phyloP scores from a whole-genome alignment of 2,329 filamentous ascomycete species.

The Fusarium caatingaense region DNA sequence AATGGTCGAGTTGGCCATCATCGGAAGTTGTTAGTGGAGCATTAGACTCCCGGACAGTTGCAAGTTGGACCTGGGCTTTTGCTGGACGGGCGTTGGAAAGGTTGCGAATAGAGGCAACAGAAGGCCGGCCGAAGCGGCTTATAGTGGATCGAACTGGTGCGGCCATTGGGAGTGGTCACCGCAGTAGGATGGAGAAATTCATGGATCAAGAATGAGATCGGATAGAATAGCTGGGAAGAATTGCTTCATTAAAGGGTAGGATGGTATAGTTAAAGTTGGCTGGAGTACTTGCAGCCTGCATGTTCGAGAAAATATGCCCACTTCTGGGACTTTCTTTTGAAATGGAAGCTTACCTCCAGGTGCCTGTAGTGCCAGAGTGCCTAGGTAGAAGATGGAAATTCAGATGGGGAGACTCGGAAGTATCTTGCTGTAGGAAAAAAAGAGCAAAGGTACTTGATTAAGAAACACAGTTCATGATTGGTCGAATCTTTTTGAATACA shows the following conservation, averaged over 20 bases:
- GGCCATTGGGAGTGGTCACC: conserved; percentile 51
- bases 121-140: conserved; percentile 42
- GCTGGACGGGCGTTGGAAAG: conserved; percentile 48
- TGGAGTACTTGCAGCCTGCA: conserved; percentile 15
- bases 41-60: conserved; percentile 26
- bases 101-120: conserved; percentile 41
- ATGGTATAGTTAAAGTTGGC: conserved; percentile 5
- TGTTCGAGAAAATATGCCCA: conserved; percentile 23
- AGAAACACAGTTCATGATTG: conserved; percentile 22
- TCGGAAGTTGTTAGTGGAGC: conserved; percentile 9
- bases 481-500: not conserved
- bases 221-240: not conserved
- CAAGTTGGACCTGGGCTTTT: conserved; percentile 48
- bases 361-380: not conserved
- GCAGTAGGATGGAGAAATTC: conserved; percentile 36
- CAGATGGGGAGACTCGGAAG: conserved; percentile 42
- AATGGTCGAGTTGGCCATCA: conserved; percentile 9
- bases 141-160: conserved; percentile 48
- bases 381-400: not conserved
- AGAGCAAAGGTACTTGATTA: conserved; percentile 18
- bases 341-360: conserved; percentile 11
- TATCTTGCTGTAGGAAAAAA: conserved; percentile 15
- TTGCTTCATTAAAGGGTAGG: not conserved
- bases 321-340: conserved; percentile 36
- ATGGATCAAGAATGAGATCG: conserved; percentile 32